Conservation (phyloP, 371 early-diverging fungal species). For the Smittium culicis region DNA sequence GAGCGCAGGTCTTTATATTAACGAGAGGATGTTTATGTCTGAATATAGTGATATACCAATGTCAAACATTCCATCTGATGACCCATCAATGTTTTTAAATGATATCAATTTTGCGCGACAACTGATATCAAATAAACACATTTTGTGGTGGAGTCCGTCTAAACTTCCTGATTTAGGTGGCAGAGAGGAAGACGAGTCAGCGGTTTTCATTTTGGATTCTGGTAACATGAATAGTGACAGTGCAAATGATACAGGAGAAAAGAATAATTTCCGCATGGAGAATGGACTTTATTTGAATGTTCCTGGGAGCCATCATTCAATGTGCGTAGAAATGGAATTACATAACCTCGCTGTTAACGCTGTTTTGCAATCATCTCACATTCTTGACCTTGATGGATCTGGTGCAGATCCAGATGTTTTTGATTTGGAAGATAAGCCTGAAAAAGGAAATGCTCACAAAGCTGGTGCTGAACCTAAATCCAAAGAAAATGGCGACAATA, state of each 20-base stretch:
- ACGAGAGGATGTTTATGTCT: conserved; percentile 56
- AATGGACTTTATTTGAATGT: conserved; percentile 42
- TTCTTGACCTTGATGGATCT: conserved; percentile 66
- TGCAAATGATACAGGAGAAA: conserved; percentile 56
- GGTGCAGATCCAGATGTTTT: conserved; percentile 17
- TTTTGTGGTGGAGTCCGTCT: conserved; percentile 83
- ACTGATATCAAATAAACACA: conserved; percentile 51
- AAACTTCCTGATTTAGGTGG: conserved; percentile 81
- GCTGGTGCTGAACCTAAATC: neutral
- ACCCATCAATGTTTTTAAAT: conserved; percentile 50
- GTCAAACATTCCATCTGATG: conserved; percentile 74
- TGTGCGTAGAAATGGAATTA: conserved; percentile 77
- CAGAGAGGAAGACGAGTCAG: conserved; percentile 41
- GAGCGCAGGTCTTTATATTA: conserved; percentile 51
- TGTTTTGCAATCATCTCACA: conserved; percentile 46
- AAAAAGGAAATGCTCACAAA: conserved; percentile 4
- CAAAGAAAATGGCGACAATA: too few species aligned
- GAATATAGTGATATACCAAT: conserved; percentile 78
- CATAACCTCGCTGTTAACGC: conserved; percentile 61
- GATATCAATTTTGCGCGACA: conserved; percentile 75
- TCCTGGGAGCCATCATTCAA: conserved; percentile 57
- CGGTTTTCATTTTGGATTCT: conserved; percentile 38
- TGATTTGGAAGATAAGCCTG: neutral
- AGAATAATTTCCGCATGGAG: neutral
- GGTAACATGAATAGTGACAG: conserved; percentile 45